These are phyloP conservation scores for Chrysoporthe cubensis DNA, from an alignment of 2,329 filamentous ascomycete genomes.

Conservation along the genomic window DNA sequence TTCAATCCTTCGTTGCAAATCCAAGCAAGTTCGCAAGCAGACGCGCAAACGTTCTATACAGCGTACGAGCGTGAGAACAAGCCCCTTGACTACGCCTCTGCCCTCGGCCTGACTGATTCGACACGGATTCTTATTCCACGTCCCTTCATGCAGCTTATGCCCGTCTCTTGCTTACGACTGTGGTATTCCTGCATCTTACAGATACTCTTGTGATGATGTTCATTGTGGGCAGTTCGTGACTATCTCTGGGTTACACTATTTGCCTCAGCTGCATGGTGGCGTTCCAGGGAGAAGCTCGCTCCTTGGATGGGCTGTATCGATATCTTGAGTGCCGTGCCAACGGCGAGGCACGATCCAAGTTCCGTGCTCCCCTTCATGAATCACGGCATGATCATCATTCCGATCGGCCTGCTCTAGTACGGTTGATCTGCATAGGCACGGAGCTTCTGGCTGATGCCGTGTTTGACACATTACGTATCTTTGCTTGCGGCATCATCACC, in stretches of 20 bases:
- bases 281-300: slow-evolving; percentile 43
- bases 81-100: not conserved
- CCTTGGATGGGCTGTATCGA: slow-evolving; percentile 33
- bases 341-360: slow-evolving; percentile 26
- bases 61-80: not conserved
- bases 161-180: slow-evolving; percentile 55
- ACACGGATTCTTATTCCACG: slow-evolving; percentile 50
- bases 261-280: slow-evolving; percentile 60
- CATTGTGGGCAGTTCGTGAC: slow-evolving; percentile 47
- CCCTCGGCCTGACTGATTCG: slow-evolving; percentile 39
- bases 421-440: slow-evolving; percentile 48
- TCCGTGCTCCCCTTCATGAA: slow-evolving; percentile 31
- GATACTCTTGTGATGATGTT: slow-evolving; percentile 59
- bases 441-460: slow-evolving; percentile 57
- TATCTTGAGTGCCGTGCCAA: slow-evolving; percentile 31
- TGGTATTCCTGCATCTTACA: slow-evolving; percentile 58
- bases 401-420: slow-evolving; percentile 54
- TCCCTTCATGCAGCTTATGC: slow-evolving; percentile 54
- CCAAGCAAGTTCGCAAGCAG: slow-evolving; percentile 29
- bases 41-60: not conserved
- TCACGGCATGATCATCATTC: slow-evolving; percentile 45
- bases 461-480: slow-evolving; percentile 54
- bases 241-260: slow-evolving; percentile 54
- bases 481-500: slow-evolving; percentile 57
- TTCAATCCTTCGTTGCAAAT: slow-evolving; percentile 31